A percentile compares a stretch with the other conserved stretches of the same genome.
Evolutionary conservation across 2,329 filamentous ascomycete species (phyloP).

Genomic region (Cercospora citrullina): DNA sequence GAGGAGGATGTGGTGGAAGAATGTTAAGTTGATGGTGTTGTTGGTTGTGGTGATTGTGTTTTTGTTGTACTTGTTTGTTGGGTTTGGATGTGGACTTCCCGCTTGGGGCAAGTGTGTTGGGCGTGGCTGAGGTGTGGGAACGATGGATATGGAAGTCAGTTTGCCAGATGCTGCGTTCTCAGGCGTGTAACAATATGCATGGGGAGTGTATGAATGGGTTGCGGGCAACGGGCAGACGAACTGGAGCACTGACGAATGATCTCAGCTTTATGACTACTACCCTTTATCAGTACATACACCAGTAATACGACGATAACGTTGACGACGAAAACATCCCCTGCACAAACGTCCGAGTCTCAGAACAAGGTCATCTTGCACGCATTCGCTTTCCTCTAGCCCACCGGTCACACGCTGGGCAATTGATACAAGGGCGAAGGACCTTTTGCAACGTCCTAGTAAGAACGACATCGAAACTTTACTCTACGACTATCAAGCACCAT

Average conservation of each 20-base stretch:
- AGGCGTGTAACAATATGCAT: not conserved
- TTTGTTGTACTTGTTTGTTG: slow-evolving; percentile 69
- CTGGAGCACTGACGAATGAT: not conserved
- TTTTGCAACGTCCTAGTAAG: no score
- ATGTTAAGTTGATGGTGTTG: slow-evolving; percentile 88
- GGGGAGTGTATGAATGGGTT: not conserved
- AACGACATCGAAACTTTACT: no score
- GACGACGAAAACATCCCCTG: no score
- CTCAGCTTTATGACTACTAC: not conserved
- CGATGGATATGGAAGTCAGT: not conserved
- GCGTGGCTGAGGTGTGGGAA: slow-evolving; percentile 13
- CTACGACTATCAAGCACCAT: not conserved
- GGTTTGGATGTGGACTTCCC: slow-evolving; percentile 72
- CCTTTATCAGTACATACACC: not conserved
- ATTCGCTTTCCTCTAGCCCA: no score
- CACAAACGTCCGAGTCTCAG: no score
- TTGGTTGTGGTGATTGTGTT: slow-evolving; percentile 70
- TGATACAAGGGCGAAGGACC: no score
- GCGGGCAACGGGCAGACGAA: not conserved
- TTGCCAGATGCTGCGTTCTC: not conserved
- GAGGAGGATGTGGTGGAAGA: slow-evolving; percentile 99
- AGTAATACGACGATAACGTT: not conserved
- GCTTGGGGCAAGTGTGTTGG: slow-evolving; percentile 33
- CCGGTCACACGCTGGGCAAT: no score
- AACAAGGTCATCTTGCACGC: no score